Conservation (phyloP, 306 rosid genomes). For the Neltuma alba region DNA sequence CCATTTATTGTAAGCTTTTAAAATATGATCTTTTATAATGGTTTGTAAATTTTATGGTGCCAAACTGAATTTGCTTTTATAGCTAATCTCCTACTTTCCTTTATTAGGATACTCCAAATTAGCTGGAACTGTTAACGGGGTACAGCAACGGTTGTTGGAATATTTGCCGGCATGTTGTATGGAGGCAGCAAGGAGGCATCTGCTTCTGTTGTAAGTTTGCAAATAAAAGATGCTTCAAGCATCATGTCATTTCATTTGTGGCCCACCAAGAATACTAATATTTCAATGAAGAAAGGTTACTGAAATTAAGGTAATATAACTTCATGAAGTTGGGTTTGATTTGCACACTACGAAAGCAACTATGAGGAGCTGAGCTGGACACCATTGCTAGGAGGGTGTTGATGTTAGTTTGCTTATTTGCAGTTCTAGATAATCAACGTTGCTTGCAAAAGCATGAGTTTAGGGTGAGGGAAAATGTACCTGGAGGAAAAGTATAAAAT, state of each 20-base stretch:
- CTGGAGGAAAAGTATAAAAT: constrained; percentile 2
- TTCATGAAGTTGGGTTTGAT: neutral
- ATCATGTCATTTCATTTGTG: constrained; percentile 20
- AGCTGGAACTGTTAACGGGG: constrained; percentile 89
- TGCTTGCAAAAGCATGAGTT: constrained; percentile 15
- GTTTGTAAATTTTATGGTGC: constrained; percentile 15
- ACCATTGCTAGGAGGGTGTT: constrained; percentile 1
- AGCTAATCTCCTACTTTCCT: constrained; percentile 25
- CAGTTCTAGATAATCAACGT: constrained; percentile 12
- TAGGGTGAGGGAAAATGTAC: constrained; percentile 18
- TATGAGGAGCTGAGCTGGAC: constrained; percentile 9
- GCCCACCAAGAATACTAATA: neutral
- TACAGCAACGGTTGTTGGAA: constrained; percentile 79
- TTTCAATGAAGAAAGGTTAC: neutral
- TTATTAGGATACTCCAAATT: constrained; percentile 61
- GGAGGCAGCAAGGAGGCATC: constrained; percentile 98
- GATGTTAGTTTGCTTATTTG: constrained; percentile 9
- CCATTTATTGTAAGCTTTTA: constrained; percentile 18
- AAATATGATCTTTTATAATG: constrained; percentile 12
- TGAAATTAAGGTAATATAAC: constrained; percentile 1
- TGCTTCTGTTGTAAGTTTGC: constrained; percentile 84
- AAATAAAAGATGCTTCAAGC: constrained; percentile 22
- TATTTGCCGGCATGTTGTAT: constrained; percentile 91
- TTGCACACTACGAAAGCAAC: constrained; percentile 19
- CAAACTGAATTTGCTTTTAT: neutral